Evolutionary conservation across 345 rosid species (phyloP).

Genomic region (Psidium guajava): DNA sequence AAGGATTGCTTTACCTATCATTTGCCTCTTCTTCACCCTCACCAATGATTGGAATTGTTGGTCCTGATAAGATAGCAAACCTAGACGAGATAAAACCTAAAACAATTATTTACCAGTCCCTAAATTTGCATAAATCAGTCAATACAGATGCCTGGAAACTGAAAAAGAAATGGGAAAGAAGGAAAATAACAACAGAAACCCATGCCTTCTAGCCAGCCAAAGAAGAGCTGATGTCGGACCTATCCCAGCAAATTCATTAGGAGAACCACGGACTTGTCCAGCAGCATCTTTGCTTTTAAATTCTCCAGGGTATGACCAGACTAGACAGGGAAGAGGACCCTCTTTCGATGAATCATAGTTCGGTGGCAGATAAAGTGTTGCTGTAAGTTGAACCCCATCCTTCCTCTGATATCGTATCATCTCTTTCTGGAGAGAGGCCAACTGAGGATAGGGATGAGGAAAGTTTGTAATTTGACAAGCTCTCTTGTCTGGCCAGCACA

Average conservation of each 20-base stretch:
- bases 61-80: conserved; percentile 93
- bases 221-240: conserved; percentile 95
- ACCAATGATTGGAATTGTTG: conserved; percentile 95
- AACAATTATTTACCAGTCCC: background rate
- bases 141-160: background rate
- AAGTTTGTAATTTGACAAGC: conserved; percentile 70
- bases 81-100: conserved; percentile 12
- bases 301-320: conserved; percentile 99
- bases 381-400: conserved; percentile 94
- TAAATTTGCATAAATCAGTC: background rate
- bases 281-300: conserved; percentile 99
- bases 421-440: conserved; percentile 90
- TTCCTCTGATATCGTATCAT: conserved; percentile 93
- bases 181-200: background rate
- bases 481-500: conserved; percentile 81
- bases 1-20: conserved; percentile 50
- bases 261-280: conserved; percentile 99
- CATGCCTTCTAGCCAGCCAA: conserved; percentile 94
- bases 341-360: conserved; percentile 82
- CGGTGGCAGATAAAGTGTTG: conserved; percentile 89
- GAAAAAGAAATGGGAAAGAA: background rate
- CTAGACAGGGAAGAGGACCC: conserved; percentile 87
- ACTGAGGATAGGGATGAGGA: conserved; percentile 95
- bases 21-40: conserved; percentile 98
- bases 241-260: conserved; percentile 93